A percentile compares a stretch with the other conserved stretches of the same genome.
Conservation (phyloP, 2,329 filamentous ascomycete species). For the Aspergillus pseudotamarii region DNA sequence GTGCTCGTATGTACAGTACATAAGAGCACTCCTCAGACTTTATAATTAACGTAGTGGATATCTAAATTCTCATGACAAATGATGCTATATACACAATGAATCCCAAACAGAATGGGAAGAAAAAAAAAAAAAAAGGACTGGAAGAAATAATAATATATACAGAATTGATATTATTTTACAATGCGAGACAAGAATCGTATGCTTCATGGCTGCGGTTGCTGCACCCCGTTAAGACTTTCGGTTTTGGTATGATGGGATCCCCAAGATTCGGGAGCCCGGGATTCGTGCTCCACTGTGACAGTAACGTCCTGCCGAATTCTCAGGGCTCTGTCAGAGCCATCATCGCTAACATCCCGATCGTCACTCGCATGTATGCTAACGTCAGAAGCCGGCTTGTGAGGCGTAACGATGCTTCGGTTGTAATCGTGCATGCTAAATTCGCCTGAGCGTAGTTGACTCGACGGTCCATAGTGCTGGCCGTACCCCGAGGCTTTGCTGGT, state of each 20-base stretch:
- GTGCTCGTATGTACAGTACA: not conserved
- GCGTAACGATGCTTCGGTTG: slow-evolving; percentile 28
- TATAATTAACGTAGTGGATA: not conserved
- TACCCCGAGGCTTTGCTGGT: slow-evolving; percentile 32
- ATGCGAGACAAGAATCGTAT: slow-evolving; percentile 2
- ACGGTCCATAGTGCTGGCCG: slow-evolving; percentile 29
- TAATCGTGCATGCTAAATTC: slow-evolving; percentile 37
- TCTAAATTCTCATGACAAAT: not conserved
- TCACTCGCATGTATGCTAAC: slow-evolving; percentile 30
- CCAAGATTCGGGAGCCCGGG: slow-evolving; percentile 18
- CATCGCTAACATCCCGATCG: slow-evolving; percentile 37
- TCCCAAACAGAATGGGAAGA: not conserved
- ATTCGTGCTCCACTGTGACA: slow-evolving; percentile 29
- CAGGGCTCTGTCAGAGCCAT: slow-evolving; percentile 40
- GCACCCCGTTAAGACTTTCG: not conserved
- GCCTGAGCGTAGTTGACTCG: slow-evolving; percentile 30
- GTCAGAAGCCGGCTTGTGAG: slow-evolving; percentile 33
- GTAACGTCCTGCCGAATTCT: slow-evolving; percentile 45
- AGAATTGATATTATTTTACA: not conserved
- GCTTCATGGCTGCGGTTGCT: slow-evolving; percentile 14
- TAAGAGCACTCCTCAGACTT: not conserved
- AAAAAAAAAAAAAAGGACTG: not conserved
- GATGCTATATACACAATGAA: slow-evolving; percentile 1
- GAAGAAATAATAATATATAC: not conserved
- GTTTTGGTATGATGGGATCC: slow-evolving; percentile 1